Percentiles rank a stretch among this genome's conserved stretches.
Conservation (phyloP, 2,329 filamentous ascomycete genomes). For the Grosmannia huntii region DNA sequence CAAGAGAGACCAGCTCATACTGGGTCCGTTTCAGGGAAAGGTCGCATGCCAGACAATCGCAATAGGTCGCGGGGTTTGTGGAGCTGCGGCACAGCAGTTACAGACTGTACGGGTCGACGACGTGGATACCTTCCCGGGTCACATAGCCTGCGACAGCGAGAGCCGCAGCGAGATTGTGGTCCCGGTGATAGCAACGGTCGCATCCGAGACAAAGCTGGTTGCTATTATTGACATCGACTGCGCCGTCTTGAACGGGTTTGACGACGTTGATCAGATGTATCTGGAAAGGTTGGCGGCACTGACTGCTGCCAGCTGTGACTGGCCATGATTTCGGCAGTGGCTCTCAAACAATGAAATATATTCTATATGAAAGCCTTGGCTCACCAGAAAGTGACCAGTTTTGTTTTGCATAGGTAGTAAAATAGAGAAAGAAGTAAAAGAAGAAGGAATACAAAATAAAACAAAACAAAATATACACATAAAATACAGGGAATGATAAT, state of each 20-base stretch:
- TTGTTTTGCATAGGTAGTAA: background rate
- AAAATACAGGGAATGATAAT: background rate
- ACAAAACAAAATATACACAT: no score
- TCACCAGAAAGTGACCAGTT: background rate
- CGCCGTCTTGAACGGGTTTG: conserved; percentile 52
- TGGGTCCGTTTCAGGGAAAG: conserved; percentile 71
- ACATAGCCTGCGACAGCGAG: conserved; percentile 69
- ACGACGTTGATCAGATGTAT: conserved; percentile 50
- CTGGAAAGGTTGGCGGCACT: conserved; percentile 54
- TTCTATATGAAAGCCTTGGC: background rate
- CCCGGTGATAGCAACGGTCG: conserved; percentile 39
- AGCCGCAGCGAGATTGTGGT: conserved; percentile 74
- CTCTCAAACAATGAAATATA: background rate
- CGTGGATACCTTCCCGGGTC: conserved; percentile 63
- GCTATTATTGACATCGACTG: conserved; percentile 77
- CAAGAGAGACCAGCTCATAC: conserved; percentile 41
- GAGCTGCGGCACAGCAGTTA: conserved; percentile 47
- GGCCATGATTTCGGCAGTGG: conserved; percentile 21
- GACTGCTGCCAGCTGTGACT: conserved; percentile 50
- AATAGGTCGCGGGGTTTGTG: conserved; percentile 65
- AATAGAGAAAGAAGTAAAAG: background rate
- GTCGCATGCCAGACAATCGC: conserved; percentile 67
- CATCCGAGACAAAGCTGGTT: conserved; percentile 11
- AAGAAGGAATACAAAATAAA: background rate
- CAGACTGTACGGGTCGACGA: conserved; percentile 56